Conservation (phyloP, 805 yeast species). For the Nakazawaea wyomingensis region DNA sequence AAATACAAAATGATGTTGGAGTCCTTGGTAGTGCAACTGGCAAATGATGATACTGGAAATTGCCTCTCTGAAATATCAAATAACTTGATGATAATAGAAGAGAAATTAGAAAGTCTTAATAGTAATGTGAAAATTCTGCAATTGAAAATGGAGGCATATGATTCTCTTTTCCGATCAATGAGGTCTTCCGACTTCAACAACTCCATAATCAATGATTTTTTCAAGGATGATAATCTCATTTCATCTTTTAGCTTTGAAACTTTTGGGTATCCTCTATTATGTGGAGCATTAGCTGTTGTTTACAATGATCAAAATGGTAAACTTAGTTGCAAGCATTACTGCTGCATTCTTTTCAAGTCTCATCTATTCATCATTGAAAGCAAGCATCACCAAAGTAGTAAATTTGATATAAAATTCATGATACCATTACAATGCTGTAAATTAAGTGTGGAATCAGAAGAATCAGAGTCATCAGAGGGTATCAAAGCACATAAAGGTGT, state of each 20-base stretch:
- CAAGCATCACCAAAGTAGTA: constrained; percentile 22
- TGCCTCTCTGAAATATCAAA: constrained; percentile 15
- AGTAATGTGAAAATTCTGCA: constrained; percentile 17
- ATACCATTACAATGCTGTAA: constrained; percentile 39
- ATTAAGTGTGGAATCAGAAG: constrained; percentile 24
- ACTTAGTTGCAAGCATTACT: constrained; percentile 23
- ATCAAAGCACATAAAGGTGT: constrained; percentile 23
- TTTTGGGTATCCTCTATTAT: constrained; percentile 39
- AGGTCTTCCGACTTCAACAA: constrained; percentile 11
- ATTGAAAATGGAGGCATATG: constrained; percentile 16
- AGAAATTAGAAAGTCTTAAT: constrained; percentile 23
- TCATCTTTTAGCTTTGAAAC: constrained; percentile 35
- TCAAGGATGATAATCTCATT: constrained; percentile 1
- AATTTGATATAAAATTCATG: constrained; percentile 35
- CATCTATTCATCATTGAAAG: constrained; percentile 35
- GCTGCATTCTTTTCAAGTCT: constrained; percentile 42
- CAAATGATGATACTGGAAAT: constrained; percentile 16
- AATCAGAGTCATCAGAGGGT: constrained; percentile 19
- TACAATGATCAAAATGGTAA: constrained; percentile 29
- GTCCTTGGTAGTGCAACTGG: constrained; percentile 28
- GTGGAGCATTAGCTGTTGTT: constrained; percentile 36
- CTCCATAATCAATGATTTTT: constrained; percentile 13
- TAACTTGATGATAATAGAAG: constrained; percentile 17
- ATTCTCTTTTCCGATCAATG: constrained; percentile 16
- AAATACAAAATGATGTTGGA: constrained; percentile 50